Evolutionary conservation across 192 early-diverging fungal species (phyloP), one percentile per base, ranked within the genome.

Genomic region (Pilaira anomala): DNA sequence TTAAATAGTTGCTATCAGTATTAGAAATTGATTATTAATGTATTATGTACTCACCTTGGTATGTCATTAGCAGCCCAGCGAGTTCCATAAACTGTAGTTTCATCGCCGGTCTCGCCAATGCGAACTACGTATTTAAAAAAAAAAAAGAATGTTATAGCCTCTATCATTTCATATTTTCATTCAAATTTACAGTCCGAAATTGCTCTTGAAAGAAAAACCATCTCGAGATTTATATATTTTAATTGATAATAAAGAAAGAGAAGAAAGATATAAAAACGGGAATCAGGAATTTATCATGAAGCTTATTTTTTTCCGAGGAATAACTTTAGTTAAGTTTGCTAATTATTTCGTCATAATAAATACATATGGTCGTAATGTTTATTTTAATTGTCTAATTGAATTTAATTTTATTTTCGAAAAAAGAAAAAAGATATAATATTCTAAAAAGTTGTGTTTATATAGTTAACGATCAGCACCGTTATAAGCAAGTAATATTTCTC

Each of bases 61-160:
- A 72, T 72, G 24, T 62, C 59, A 24, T 62, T 50, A 22, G 59
- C 58, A 28, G 65, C 70, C 70, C 70, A 72, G 42, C 65, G 53
- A 24, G 70, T 50, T 24, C 70, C 70, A 51, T 72, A 72, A 28
- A 72, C 25, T 40, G 70, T 62, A 16, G 64, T 66, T 24, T 50
- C 46, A 21, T 19, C 58, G 21, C 66, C 64, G 36, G 39, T 24
- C 29, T 72, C 60, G 22, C 56, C 25, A 30, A 66, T 48, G n/a
- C 65, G 70, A 40, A 52, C 70, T 72, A 25, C 25, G 14, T 0
- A n/a, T n/a, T n/a, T n/a, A n/a, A n/a, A 26, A 6, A 48, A 53
- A 28, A 46, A 7, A 39, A 9, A 14, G 8, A 51, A 45, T 28
- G 18, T 16, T 14, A n/a, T 18, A 19, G 3, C 24, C 11, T 14